Percentiles rank a stretch among this genome's conserved stretches.
These are phyloP conservation scores for Diplodia seriata DNA, from an alignment of 2,329 filamentous ascomycete genomes.

Conservation along the genomic window DNA sequence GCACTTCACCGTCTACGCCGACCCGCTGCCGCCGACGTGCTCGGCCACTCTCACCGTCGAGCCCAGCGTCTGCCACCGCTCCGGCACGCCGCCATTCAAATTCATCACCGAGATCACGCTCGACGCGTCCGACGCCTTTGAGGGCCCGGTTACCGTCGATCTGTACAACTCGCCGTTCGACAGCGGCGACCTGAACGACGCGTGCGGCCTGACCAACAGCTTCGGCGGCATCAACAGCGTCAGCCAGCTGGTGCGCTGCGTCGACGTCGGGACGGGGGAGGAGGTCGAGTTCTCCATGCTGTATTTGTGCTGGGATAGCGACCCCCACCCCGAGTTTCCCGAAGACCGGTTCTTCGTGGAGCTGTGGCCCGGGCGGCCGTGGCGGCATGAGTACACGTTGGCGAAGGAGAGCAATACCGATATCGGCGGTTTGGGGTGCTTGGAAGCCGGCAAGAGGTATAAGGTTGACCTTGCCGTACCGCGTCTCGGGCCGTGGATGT, in stretches of 20 bases:
- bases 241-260: background rate
- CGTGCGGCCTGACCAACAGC: too few relatives aligned
- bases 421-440: background rate
- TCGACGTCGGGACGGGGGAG: background rate
- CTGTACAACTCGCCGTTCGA: background rate
- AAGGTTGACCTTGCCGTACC: background rate
- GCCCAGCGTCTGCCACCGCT: conserved; percentile 43
- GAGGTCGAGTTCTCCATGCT: background rate
- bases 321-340: background rate
- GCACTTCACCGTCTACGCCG: background rate
- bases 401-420: background rate
- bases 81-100: background rate
- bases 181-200: background rate
- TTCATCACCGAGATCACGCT: background rate
- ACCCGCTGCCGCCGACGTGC: background rate
- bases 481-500: background rate
- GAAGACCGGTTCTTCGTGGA: background rate
- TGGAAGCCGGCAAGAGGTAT: background rate
- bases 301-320: background rate
- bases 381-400: background rate
- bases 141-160: background rate
- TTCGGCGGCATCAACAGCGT: background rate
- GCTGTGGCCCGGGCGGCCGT: background rate
- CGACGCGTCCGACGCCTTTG: background rate
- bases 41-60: conserved; percentile 50